Evolutionary conservation across 345 rosid species (phyloP).

Genomic region (Aegle marmelos): DNA sequence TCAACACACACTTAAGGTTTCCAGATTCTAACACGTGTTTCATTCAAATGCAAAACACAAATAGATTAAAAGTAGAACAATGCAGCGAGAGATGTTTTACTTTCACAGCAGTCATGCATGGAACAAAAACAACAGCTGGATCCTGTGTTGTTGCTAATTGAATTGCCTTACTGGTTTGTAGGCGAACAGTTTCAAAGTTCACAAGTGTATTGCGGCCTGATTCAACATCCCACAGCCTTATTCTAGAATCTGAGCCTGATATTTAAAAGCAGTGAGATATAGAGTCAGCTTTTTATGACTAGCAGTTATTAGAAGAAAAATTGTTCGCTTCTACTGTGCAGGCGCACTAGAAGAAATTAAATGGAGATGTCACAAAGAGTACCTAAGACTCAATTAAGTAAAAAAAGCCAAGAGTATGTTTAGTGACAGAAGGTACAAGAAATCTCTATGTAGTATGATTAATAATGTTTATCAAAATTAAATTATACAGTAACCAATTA

Average conservation of each 20-base stretch:
- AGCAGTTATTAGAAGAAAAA: not conserved
- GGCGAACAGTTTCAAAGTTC: constrained; percentile 81
- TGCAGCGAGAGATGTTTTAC: constrained; percentile 29
- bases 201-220: constrained; percentile 92
- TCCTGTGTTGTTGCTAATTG: constrained; percentile 66
- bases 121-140: constrained; percentile 74
- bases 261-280: constrained; percentile 16
- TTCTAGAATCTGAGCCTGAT: constrained; percentile 91
- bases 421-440: not conserved
- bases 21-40: not conserved
- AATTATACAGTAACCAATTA: not conserved
- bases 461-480: not conserved
- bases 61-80: not conserved
- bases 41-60: constrained; percentile 2
- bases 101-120: constrained; percentile 81
- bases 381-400: not conserved
- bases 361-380: not conserved
- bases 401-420: not conserved
- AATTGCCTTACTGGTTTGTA: constrained; percentile 72
- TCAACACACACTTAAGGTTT: constrained; percentile 8
- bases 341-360: not conserved
- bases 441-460: not conserved
- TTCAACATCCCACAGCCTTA: constrained; percentile 88
- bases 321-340: not conserved
- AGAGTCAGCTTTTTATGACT: not conserved